Conservation (phyloP, 1,139 yeast genomes). For the Hemisphaericaspora xylofermentans region DNA sequence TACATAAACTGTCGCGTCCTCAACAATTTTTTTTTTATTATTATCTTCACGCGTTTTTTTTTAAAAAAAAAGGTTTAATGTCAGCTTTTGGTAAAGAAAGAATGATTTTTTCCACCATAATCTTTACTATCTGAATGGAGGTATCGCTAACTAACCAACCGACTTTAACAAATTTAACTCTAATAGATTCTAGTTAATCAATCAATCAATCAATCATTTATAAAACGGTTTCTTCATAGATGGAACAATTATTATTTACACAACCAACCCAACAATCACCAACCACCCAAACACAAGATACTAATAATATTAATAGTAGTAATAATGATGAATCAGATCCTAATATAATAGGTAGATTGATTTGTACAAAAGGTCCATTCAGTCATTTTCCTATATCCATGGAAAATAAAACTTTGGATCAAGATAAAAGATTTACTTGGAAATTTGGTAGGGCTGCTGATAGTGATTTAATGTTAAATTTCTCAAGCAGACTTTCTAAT, state of each 20-base stretch:
- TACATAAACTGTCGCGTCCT: too few relatives aligned
- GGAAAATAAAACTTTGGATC: conserved; percentile 14
- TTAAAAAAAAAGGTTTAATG: too few relatives aligned
- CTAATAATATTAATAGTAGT: conserved; percentile 11
- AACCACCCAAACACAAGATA: conserved; percentile 30
- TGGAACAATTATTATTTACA: conserved; percentile 46
- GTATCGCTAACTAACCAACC: too few relatives aligned
- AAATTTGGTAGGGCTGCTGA: conserved; percentile 72
- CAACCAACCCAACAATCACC: conserved; percentile 59
- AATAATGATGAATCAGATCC: conserved; percentile 18
- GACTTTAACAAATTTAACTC: too few relatives aligned
- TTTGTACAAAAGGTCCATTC: conserved; percentile 69
- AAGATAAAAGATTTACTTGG: conserved; percentile 56
- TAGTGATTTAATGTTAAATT: conserved; percentile 59
- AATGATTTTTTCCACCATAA: too few relatives aligned
- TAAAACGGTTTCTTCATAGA: too few relatives aligned
- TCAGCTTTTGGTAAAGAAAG: too few relatives aligned
- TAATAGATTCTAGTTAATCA: too few relatives aligned
- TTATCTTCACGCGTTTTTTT: too few relatives aligned
- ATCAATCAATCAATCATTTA: too few relatives aligned
- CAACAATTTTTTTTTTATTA: too few relatives aligned
- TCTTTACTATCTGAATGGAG: too few relatives aligned
- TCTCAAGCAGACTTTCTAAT: conserved; percentile 72
- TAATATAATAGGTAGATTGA: conserved; percentile 44
- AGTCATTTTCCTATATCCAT: conserved; percentile 40